Evolutionary conservation across 2,329 filamentous ascomycete genomes (phyloP), one percentile per base, ranked within the genome.

Genomic region (Apiospora aurea): DNA sequence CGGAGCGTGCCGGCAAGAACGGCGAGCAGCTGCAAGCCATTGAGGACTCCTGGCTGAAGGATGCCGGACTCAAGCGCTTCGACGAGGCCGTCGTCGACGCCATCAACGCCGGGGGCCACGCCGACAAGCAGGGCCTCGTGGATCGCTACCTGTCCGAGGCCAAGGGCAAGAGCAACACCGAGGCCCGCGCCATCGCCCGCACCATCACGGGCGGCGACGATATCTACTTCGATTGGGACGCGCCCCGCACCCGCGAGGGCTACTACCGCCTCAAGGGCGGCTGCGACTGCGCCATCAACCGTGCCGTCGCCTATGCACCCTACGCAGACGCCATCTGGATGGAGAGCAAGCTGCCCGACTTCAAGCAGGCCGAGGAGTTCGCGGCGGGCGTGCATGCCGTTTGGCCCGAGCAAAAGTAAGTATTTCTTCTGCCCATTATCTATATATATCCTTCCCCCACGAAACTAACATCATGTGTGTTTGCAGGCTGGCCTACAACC

Each of bases 291-390:
- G 95, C 95, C 73, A 87, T 98, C 81, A 97, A 96, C 87, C 91
- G 96, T 67, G 96, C 95, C 46, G 85, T 97, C 72, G 94, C 96
- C 7, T 98, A 97, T 80, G 96, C 94, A 0, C 96, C 96, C 2
- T 97, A 97, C 85, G 93, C 93, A 74, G 96, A 98, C 80, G 91
- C 97, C 82, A 97, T 99, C 83, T 99, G 96, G 96, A 99, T 99
- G 96, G 96, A 99, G 89, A 96, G 93, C 86, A 98, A 97, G 86
- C 87, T 97, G 76, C 96, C 96, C 66, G 96, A 98, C 82, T 98
- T 88, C 82, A 88, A 88, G 69, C 96, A 98, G 86, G 96, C 96
- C 34, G 90, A 94, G 86, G 93, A 98, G 80, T 99, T 99, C 78
- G 95, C 96, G 44, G 88, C 93, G 61, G 96, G 96, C 69, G 96